Base-by-base conservation (phyloP, 2,329 filamentous ascomycete species). In the Colletotrichum endophyticum region DNA sequence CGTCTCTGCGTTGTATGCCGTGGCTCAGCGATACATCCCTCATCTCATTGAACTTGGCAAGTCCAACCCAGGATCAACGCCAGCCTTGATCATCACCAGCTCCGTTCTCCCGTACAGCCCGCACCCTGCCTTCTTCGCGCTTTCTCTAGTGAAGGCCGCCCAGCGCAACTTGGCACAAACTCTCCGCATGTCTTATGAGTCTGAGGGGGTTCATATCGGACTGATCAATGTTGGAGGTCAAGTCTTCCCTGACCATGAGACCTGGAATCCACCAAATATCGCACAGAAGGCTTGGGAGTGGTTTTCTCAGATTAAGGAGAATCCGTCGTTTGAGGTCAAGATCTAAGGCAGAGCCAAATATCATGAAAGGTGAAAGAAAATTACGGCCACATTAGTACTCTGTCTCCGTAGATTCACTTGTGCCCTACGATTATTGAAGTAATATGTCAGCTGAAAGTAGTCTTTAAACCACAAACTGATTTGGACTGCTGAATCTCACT, bases 111-210 rank as follows among this genome's bases (percentile, higher is more conserved):
- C 87, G 25, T 85, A 85, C 75, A 82, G 88, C 30, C 89, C 89
- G 0, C 79, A 86, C 3, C 86, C 88, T 5, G 81, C 85, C 28
- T 81, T 90, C 0, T 88, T 91, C 25, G 87, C 87, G 0, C 81
- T 91, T 8, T 89, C 87, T 3, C 82, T 90, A 70, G 85, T 84
- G 61, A 91, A 91, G 79, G 87, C 89, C 2, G 85, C 89, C 0
- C 89, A 91, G 82, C 82, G 86, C 22, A 90, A 88, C 57, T 80
- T 91, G 79, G 84, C 89, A 12, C 81, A 88, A 73, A 87, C 84
- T 19, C 81, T 91, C 78, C 79, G 83, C 27, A 81, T 83, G 71
- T 84, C 85, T 11, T 89, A 86, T 71, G 77, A 68, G 0, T 27
- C 78, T 3, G 80, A 84, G 67, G 85, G 85, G 3, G 85, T 91